Base-by-base conservation (phyloP, 257 asterid species). In the Petunia axillaris region DNA sequence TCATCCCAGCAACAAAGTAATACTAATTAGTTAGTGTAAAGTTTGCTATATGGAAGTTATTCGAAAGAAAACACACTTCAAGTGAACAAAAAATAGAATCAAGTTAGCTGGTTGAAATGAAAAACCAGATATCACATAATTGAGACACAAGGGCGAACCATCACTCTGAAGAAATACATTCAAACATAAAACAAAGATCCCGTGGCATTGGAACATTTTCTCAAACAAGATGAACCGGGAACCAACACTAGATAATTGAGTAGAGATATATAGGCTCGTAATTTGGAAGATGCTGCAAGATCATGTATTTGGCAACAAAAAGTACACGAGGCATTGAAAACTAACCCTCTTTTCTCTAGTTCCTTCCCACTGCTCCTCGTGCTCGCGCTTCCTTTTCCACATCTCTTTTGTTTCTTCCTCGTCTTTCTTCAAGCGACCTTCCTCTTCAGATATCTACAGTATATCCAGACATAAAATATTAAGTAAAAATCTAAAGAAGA, bases 311-410 rank as follows among this genome's bases (percentile, higher is more conserved):
- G 11, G 44, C 2, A 71, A 48, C 44, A 71, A 11, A 52, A 71
- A 71, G 77, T 35, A 71, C 7, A 15, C 8, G 3, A 67, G 25
- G 59, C 46, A 73, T 60, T 78, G 79, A 68, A 64, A 70, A 83
- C 94, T 84, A 79, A 96, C 99, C 94, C 99, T 88, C 52, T 92
- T 66, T 86, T 96, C 99, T 82, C 99, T 88, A 36, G 99, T 96
- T 86, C 99, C 99, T 89, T 96, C 99, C 99, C 99, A 96, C 85
- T 94, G 98, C 91, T 96, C 98, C 88, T 96, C 99, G 9, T 96
- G 98, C 85, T 96, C 98, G 70, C 99, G 98, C 88, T 96, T 96
- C 77, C 98, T 91, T 83, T 96, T 96, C 98, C 98, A 94, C 97
- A 89, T 82, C 89, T 96, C 99, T 86, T 96, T 96, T 79, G 97